Evolutionary conservation across 306 rosid species (phyloP), one percentile per base, ranked within the genome.

Genomic region (Comarum palustre): DNA sequence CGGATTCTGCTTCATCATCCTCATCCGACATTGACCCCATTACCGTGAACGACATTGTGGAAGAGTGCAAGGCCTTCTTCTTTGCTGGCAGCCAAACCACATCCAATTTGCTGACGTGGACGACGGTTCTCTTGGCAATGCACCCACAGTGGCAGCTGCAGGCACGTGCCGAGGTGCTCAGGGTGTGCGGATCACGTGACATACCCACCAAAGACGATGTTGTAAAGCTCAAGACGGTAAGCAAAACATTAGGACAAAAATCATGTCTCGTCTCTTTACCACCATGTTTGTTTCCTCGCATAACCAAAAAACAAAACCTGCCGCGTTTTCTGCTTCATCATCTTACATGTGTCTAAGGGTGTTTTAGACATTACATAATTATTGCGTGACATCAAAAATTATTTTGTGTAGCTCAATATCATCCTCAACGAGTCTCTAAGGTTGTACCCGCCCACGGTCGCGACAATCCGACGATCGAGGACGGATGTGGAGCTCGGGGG

Each of bases 1-100:
- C 96, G 9, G 69, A 75, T 19, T 43, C 67, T 2, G 55, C 74
- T 15, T 19, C 81, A 20, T 48, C 73, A 1, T 50, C 72, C 6
- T 10, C 81, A 8, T 60, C 82, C 11, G 54, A 82, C 0, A 25
- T 62, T 0, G 17, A 76, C 32, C 83, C 74, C 57, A 81, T 93
- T 19, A 87, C 97, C 13, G 88, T 90, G 51, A 72, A 90, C 29
- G 99, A 95, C 84, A 95, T 95, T 17, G 99, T 95, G 71, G 96
- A 87, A 81, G 99, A 95, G 74, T 95, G 99, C 84, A 95, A 95
- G 89, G 87, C 87, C 77, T 95, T 95, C 66, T 95, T 95, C 96
- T 95, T 95, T 81, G 99, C 99, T 19, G 99, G 99, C 54, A 95
- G 90, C 80, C 97, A 95, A 68, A 95, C 99, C 78, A 95, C 99